Percentiles rank a stretch among this genome's conserved stretches.
Evolutionary conservation across 306 rosid species (phyloP).

Genomic region (Vigna trinervia): DNA sequence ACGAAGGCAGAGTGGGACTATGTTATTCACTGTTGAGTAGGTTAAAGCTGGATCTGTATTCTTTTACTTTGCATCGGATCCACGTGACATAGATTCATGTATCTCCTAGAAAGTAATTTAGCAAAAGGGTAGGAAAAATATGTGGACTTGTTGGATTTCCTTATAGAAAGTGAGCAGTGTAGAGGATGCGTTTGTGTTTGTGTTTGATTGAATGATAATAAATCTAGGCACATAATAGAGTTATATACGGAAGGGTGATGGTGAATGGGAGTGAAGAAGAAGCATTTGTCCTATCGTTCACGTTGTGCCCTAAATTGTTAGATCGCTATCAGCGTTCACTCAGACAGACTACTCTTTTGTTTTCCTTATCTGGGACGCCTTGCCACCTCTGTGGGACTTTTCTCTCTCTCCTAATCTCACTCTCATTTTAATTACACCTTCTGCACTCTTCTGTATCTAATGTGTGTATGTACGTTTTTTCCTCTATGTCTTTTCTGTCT

Average conservation of each 20-base stretch:
- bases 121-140: conserved; percentile 41
- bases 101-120: neutral
- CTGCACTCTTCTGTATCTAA: neutral
- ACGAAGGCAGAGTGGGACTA: conserved; percentile 42
- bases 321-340: conserved; percentile 69
- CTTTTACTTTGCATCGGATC: conserved; percentile 53
- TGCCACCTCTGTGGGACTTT: neutral
- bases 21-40: conserved; percentile 40
- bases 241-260: conserved; percentile 18
- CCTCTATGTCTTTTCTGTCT: conserved; percentile 10
- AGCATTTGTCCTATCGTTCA: conserved; percentile 38
- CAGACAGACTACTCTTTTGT: conserved; percentile 56
- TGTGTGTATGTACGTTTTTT: neutral
- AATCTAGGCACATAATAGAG: neutral
- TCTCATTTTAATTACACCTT: conserved; percentile 37
- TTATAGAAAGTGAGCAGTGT: neutral
- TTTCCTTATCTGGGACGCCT: conserved; percentile 56
- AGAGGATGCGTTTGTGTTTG: conserved; percentile 3
- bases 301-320: conserved; percentile 45
- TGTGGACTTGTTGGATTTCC: neutral
- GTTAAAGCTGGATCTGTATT: conserved; percentile 26
- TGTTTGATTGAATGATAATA: conserved; percentile 13
- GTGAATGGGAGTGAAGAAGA: conserved; percentile 43
- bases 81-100: conserved; percentile 39
- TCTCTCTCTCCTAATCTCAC: conserved; percentile 14